These are phyloP conservation scores for Aspergillus transmontanensis DNA, from an alignment of 2,329 filamentous ascomycete species.

Conservation along the genomic window DNA sequence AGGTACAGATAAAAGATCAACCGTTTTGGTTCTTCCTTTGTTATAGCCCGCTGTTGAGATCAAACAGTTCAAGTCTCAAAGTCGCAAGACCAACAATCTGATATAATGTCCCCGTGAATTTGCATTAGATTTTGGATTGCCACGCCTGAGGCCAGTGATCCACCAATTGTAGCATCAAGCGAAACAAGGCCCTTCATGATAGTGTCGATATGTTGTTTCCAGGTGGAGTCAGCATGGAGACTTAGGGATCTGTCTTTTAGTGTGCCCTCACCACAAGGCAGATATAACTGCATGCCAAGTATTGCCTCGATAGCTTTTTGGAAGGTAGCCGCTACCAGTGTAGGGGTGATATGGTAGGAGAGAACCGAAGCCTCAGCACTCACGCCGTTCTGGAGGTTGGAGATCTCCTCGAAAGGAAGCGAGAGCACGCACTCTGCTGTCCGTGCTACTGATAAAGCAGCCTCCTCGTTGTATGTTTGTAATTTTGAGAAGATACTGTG, in stretches of 20 bases:
- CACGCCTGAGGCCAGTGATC: slow-evolving; percentile 18
- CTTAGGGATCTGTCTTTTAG: background rate
- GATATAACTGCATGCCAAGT: slow-evolving; percentile 8
- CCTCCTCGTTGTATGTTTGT: slow-evolving; percentile 6
- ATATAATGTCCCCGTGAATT: slow-evolving; percentile 23
- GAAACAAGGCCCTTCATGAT: slow-evolving; percentile 27
- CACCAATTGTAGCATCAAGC: slow-evolving; percentile 25
- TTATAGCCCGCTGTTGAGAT: no score
- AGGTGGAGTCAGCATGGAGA: background rate
- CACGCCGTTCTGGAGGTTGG: slow-evolving; percentile 26
- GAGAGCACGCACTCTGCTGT: slow-evolving; percentile 16
- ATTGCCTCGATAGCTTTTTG: slow-evolving; percentile 20
- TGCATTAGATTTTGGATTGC: slow-evolving; percentile 17
- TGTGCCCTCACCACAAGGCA: no score
- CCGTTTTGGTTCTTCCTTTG: background rate
- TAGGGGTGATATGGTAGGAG: slow-evolving; percentile 27
- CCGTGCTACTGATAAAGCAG: slow-evolving; percentile 15
- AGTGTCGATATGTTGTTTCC: slow-evolving; percentile 18
- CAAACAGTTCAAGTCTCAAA: slow-evolving; percentile 13
- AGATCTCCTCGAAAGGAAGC: slow-evolving; percentile 16
- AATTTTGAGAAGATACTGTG: background rate
- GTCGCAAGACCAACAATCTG: slow-evolving; percentile 24
- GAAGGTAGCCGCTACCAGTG: slow-evolving; percentile 17
- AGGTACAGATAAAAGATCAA: background rate
- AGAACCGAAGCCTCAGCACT: slow-evolving; percentile 21